phyloP scores from a whole-genome alignment of 2,329 filamentous ascomycete genomes.

The Trematosphaeria pertusa region DNA sequence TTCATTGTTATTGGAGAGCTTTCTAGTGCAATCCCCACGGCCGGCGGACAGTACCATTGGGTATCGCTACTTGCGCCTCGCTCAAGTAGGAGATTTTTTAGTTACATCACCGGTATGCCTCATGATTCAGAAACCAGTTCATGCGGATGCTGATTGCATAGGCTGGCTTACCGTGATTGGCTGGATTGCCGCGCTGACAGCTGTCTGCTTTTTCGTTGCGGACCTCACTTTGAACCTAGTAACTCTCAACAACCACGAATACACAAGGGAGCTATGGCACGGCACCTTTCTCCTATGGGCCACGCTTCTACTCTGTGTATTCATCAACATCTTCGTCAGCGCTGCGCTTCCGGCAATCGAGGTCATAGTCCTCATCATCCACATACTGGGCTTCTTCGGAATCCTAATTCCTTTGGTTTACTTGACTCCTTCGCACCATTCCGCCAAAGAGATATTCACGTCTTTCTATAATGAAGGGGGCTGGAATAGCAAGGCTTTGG shows the following conservation, averaged over 20 bases:
- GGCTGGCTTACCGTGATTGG: constrained; percentile 56
- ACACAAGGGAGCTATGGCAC: constrained; percentile 55
- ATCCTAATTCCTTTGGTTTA: constrained; percentile 54
- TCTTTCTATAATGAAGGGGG: constrained; percentile 56
- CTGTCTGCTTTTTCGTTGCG: constrained; percentile 44
- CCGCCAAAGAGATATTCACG: constrained; percentile 52
- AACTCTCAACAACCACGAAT: constrained; percentile 48
- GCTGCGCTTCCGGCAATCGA: constrained; percentile 58
- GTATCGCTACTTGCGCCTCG: constrained; percentile 53
- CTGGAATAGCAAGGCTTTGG: constrained; percentile 54
- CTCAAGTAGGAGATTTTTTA: constrained; percentile 52
- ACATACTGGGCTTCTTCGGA: constrained; percentile 61
- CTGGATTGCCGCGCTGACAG: constrained; percentile 51
- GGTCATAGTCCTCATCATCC: constrained; percentile 56
- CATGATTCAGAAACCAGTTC: background rate
- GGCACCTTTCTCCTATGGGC: constrained; percentile 59
- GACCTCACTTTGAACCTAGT: constrained; percentile 43
- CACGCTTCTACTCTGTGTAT: constrained; percentile 48
- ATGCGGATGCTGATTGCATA: constrained; percentile 24
- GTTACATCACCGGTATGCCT: constrained; percentile 50
- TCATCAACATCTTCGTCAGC: constrained; percentile 57
- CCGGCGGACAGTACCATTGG: constrained; percentile 51
- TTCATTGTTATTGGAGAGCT: constrained; percentile 47
- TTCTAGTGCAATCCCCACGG: constrained; percentile 47
- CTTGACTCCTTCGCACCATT: constrained; percentile 47